Evolutionary conservation across 2,329 filamentous ascomycete genomes (phyloP), one percentile per base, ranked within the genome.

Genomic region (Orbilia quercus): DNA sequence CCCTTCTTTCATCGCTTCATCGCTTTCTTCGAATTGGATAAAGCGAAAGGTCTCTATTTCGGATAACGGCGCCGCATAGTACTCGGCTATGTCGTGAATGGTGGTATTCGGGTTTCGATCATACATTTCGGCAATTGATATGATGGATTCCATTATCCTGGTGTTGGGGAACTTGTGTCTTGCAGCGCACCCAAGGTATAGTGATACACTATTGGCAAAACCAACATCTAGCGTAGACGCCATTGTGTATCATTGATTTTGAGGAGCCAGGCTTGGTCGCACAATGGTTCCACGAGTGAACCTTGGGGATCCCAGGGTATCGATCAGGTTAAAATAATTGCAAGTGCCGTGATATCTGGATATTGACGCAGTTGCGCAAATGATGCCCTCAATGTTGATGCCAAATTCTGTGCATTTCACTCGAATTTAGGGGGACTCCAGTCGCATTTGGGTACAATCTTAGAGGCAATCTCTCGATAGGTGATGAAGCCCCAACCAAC

Each of bases 121-220:
- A 28, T 69, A 69, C 64, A 69, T 69, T 36, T 69, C 64, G 28
- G 64, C 64, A 20, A 55, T 16, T 6, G 47, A 18, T 11, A 62
- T 48, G 16, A 69, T 69, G 7, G 31, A 55, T 18, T 69, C 64
- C n/a, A 69, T 51, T 16, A 69, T 69, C 22, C 36, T 51, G 2
- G 48, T 28, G 18, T 60, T 28, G 2, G 64, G 9, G 16, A 69
- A 69, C n/a, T 69, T 60, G 18, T 69, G 64, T 25, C 64, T 45
- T 28, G 64, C 55, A n/a, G 64, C 64, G 22, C 64, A 69, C 7
- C 64, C 64, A 47, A 69, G 16, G 45, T 69, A 69, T 12, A 69
- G 48, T 3, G 64, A 45, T 1, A 69, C 55, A 16, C 38, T 62
- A 25, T 69, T 69, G 22, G 64, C 55, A 4, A 36, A 34, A 3